Base-by-base conservation (phyloP, 805 yeast species). In the Teunomyces funiuensis region DNA sequence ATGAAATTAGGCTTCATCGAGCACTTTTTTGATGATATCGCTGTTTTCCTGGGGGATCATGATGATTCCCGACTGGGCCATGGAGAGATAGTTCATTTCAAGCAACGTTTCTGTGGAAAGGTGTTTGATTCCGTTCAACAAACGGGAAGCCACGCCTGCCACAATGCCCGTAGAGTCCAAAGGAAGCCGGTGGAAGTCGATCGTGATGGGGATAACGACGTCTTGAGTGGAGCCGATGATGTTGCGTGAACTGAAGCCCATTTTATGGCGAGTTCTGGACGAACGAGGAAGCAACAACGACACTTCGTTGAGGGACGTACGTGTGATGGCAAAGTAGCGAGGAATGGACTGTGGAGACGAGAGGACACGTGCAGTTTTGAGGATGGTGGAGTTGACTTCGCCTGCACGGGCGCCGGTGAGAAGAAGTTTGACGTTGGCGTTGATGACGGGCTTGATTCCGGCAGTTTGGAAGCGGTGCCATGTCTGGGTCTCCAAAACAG, bases 81-180 rank as follows among this genome's bases (percentile, higher is more conserved):
- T 76, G 16, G 83, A 77, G 15, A 82, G 59, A 49, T 80, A 82
- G 52, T 74, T 74, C 79, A 77, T 77, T 48, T 74, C 82, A 36
- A 66, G 66, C 2, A 68, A 49, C 19, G 45, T 47, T 9, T 47
- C 49, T 8, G 22, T 47, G 5, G 57, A 54, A 18, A 36, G 33
- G 11, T 40, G 34, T 16, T 49, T 52, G 28, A 57, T 49, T 5
- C 66, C 69, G 30, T 60, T 63, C 15, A 74, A 52, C 17, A 82
- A 57, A 41, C 65, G 69, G 28, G 76, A 62, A 0, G 87, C 85
- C 16, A 82, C 69, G 1, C 85, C 84, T 0, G 85, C 80, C 2
- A 81, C 85, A 37, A 82, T 79, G 29, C 88, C 88, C 16, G 81
- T 79, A 6, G 79, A 66, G 55, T 82, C 82, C 13, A 77, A 58